These are phyloP conservation scores for Naganishia kalamii DNA, from an alignment of 768 basidiomycete genomes.

Conservation along the genomic window DNA sequence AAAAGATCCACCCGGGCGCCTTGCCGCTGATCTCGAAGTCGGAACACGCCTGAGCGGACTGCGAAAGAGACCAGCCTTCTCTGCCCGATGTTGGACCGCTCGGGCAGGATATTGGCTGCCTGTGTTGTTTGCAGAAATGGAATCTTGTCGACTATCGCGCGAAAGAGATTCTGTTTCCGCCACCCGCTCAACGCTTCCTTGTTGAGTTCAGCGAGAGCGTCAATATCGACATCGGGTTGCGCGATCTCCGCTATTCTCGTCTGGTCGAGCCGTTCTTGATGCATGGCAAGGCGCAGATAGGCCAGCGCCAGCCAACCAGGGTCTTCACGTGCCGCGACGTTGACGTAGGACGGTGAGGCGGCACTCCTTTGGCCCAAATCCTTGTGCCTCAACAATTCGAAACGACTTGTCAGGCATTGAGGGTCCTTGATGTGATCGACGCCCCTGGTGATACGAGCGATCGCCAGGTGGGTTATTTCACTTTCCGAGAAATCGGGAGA, in stretches of 20 bases:
- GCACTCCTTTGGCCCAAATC: neutral
- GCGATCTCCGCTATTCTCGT: neutral
- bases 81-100: neutral
- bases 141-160: neutral
- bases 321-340: slow-evolving; percentile 13
- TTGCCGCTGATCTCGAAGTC: neutral
- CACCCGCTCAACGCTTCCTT: neutral
- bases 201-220: neutral
- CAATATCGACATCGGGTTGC: neutral
- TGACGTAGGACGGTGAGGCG: neutral
- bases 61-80: neutral
- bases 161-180: slow-evolving; percentile 1
- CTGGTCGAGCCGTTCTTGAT: neutral
- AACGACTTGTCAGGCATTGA: slow-evolving; percentile 4
- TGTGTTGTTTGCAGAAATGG: neutral
- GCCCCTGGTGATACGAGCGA: neutral
- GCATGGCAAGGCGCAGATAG: slow-evolving; percentile 51
- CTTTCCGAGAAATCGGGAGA: neutral
- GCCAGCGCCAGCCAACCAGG: slow-evolving; percentile 51
- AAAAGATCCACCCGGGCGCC: neutral
- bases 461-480: neutral
- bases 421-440: neutral
- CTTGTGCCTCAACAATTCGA: slow-evolving; percentile 5
- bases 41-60: neutral
- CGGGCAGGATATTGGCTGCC: neutral